Conservation (phyloP, 2,329 filamentous ascomycete species). For the Trichoderma sp. region DNA sequence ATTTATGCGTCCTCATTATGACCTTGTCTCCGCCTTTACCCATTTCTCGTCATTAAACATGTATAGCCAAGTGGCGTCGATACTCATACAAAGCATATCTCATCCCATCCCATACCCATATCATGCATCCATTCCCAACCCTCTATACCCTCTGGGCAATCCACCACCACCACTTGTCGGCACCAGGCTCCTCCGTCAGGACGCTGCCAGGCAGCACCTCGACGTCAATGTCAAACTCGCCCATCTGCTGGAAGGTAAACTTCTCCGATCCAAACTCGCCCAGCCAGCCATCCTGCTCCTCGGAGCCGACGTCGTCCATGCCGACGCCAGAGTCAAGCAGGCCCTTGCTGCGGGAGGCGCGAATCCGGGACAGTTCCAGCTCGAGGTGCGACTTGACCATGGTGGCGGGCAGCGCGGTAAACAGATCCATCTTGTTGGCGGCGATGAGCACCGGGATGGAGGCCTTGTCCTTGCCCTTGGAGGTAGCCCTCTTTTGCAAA, state of each 20-base stretch:
- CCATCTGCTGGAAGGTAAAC: conserved; percentile 81
- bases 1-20: conserved; percentile 24
- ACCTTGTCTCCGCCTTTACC: not conserved
- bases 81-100: conserved; percentile 29
- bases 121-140: conserved; percentile 49
- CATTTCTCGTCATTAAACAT: conserved; percentile 2
- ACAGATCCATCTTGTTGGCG: conserved; percentile 94
- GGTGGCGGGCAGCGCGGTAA: conserved; percentile 81
- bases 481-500: conserved; percentile 72
- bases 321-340: conserved; percentile 80
- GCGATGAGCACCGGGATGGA: conserved; percentile 77
- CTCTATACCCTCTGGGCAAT: conserved; percentile 73
- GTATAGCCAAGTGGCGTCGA: not conserved
- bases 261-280: conserved; percentile 76
- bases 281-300: conserved; percentile 81
- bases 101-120: not conserved
- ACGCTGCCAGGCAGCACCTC: conserved; percentile 77
- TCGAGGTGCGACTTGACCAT: conserved; percentile 77
- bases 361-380: conserved; percentile 76
- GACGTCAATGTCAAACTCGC: conserved; percentile 78
- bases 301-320: conserved; percentile 59
- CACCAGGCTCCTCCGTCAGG: conserved; percentile 64
- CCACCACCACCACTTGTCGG: conserved; percentile 89
- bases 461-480: conserved; percentile 39
- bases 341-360: conserved; percentile 75